Percentiles rank a stretch among this genome's conserved stretches.
phyloP scores from a whole-genome alignment of 148 eudicot species.

The Polygonum maritimum region DNA sequence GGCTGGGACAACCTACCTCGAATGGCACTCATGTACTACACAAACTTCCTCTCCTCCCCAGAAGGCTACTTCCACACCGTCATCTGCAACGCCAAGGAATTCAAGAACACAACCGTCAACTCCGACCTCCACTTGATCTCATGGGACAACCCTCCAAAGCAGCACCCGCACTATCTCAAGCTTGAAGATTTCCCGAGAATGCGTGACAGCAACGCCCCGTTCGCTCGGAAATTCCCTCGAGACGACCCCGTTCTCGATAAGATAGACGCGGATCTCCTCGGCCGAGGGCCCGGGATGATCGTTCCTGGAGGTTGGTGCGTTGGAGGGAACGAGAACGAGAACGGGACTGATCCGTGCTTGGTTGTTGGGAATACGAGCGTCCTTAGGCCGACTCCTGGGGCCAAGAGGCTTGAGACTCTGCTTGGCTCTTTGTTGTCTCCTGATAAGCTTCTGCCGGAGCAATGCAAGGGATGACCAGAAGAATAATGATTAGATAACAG shows the following conservation, averaged over 20 bases:
- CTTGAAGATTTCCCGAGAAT: slow-evolving; percentile 35
- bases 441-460: slow-evolving; percentile 37
- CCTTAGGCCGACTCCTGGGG: slow-evolving; percentile 38
- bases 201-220: slow-evolving; percentile 45
- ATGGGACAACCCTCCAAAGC: slow-evolving; percentile 59
- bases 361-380: slow-evolving; percentile 34
- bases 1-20: slow-evolving; percentile 61
- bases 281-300: slow-evolving; percentile 35
- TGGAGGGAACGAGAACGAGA: slow-evolving; percentile 35
- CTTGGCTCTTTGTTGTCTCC: slow-evolving; percentile 29
- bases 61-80: slow-evolving; percentile 60
- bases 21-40: slow-evolving; percentile 46
- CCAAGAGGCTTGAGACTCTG: slow-evolving; percentile 35
- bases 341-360: slow-evolving; percentile 48
- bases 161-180: slow-evolving; percentile 51
- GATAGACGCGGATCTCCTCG: slow-evolving; percentile 43
- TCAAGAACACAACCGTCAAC: slow-evolving; percentile 46
- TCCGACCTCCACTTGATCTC: slow-evolving; percentile 51
- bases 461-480: slow-evolving; percentile 19
- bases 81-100: slow-evolving; percentile 43
- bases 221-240: slow-evolving; percentile 44
- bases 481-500: no score
- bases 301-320: slow-evolving; percentile 59
- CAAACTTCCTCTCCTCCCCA: slow-evolving; percentile 50
- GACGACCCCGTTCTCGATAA: slow-evolving; percentile 42